These are phyloP conservation scores for Amaranthus palmeri DNA, from an alignment of 148 eudicot genomes.

Conservation along the genomic window DNA sequence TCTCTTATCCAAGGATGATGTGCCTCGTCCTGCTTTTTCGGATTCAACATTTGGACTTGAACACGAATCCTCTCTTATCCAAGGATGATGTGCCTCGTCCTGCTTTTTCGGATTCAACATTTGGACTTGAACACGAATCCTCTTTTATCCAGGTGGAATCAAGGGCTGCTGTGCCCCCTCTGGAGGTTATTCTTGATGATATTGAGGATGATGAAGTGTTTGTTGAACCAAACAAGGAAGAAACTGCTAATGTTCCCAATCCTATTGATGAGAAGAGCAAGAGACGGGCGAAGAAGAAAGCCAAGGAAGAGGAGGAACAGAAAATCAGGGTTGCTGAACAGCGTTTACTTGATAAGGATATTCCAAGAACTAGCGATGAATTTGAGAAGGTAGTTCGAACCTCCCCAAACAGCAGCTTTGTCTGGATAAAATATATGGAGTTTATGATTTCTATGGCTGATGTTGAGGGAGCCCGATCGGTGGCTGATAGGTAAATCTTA, in stretches of 20 bases:
- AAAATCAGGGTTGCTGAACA: slow-evolving; percentile 90
- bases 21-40: slow-evolving; percentile 20
- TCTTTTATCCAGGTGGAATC: slow-evolving; percentile 58
- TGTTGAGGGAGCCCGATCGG: slow-evolving; percentile 79
- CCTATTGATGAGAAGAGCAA: slow-evolving; percentile 47
- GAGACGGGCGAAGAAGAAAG: slow-evolving; percentile 60
- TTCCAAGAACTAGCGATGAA: neutral
- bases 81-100: slow-evolving; percentile 17
- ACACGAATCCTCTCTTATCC: slow-evolving; percentile 39
- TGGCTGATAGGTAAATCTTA: slow-evolving; percentile 75
- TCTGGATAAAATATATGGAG: slow-evolving; percentile 87
- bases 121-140: slow-evolving; percentile 34
- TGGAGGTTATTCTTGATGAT: slow-evolving; percentile 78
- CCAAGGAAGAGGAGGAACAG: slow-evolving; percentile 69
- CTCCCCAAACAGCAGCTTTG: slow-evolving; percentile 62
- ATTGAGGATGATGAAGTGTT: slow-evolving; percentile 39
- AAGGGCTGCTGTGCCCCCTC: slow-evolving; percentile 72
- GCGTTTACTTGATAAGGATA: slow-evolving; percentile 50
- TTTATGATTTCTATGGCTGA: slow-evolving; percentile 69
- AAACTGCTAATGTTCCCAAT: slow-evolving; percentile 25
- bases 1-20: slow-evolving; percentile 9
- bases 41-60: slow-evolving; percentile 33
- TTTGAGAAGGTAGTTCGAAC: neutral
- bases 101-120: slow-evolving; percentile 26
- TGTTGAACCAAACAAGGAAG: slow-evolving; percentile 21